These are phyloP conservation scores for Paxillus ammoniavirescens DNA, from an alignment of 768 basidiomycete species.

Conservation along the genomic window DNA sequence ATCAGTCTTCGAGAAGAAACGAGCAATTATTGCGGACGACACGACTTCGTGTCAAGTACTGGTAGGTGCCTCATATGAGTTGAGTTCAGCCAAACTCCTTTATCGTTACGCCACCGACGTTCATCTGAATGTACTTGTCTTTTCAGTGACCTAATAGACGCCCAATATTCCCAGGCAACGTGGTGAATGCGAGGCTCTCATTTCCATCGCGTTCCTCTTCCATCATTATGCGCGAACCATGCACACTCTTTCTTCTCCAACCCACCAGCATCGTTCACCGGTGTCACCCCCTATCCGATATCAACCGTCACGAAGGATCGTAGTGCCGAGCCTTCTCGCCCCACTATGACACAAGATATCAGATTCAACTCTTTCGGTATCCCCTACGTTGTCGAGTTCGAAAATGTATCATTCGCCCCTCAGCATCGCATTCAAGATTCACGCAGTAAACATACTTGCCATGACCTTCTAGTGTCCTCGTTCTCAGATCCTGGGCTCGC, in stretches of 20 bases:
- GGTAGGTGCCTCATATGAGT: no score
- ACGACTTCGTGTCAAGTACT: no score
- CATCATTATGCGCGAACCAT: background rate
- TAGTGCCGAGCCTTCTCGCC: background rate
- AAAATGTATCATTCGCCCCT: constrained; percentile 22
- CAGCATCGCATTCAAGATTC: background rate
- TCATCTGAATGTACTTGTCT: no score
- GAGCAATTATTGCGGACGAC: no score
- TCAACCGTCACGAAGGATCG: background rate
- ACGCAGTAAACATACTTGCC: background rate
- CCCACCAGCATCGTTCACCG: background rate
- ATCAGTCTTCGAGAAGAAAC: no score
- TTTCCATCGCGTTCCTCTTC: background rate
- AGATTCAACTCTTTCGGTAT: constrained; percentile 30
- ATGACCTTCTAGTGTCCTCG: background rate
- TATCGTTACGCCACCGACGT: no score
- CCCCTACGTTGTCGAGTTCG: constrained; percentile 30
- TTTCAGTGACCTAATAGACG: background rate
- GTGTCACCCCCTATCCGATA: background rate
- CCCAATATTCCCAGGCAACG: background rate
- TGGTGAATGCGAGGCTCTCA: background rate
- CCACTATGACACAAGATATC: constrained; percentile 21
- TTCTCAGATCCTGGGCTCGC: background rate
- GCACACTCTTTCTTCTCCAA: background rate
- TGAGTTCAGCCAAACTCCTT: no score